phyloP scores from a whole-genome alignment of 495 filamentous ascomycete species.

The Parathielavia hyrcaniae region DNA sequence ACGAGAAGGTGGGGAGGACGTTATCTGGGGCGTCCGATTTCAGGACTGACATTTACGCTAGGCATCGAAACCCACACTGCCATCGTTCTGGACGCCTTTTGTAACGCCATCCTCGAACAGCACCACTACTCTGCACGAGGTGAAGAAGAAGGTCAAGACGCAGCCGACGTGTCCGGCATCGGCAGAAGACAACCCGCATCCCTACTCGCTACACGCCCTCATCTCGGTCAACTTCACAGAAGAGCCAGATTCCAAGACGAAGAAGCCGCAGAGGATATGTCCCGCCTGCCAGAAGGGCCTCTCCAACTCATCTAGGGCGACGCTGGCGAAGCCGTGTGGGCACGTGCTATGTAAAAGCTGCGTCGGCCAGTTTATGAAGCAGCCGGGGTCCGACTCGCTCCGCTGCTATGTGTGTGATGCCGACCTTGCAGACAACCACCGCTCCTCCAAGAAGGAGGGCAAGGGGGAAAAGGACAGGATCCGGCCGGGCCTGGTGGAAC shows the following conservation, averaged over 20 bases:
- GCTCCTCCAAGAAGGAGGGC: constrained; percentile 37
- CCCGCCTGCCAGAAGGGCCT: constrained; percentile 84
- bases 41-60: constrained; percentile 25
- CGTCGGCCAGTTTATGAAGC: constrained; percentile 78
- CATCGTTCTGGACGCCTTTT: constrained; percentile 92
- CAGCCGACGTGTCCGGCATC: constrained; percentile 78
- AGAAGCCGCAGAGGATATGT: constrained; percentile 58
- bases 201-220: constrained; percentile 75
- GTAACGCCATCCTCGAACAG: constrained; percentile 61
- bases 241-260: constrained; percentile 54
- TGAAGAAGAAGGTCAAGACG: constrained; percentile 60
- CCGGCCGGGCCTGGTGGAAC: constrained; percentile 71
- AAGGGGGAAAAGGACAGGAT: constrained; percentile 53
- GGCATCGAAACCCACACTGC: constrained; percentile 64
- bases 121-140: constrained; percentile 45
- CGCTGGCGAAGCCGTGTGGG: constrained; percentile 86
- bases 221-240: constrained; percentile 75
- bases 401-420: constrained; percentile 86
- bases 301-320: constrained; percentile 75
- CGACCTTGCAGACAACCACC: constrained; percentile 53
- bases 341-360: constrained; percentile 90
- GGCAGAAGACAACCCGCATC: constrained; percentile 59
- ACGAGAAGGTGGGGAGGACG: constrained; percentile 58
- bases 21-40: not conserved
- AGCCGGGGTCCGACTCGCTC: constrained; percentile 49